Evolutionary conservation across 257 asterid genomes (phyloP), one percentile per base, ranked within the genome.

Genomic region (Craterostigma plantagineum): DNA sequence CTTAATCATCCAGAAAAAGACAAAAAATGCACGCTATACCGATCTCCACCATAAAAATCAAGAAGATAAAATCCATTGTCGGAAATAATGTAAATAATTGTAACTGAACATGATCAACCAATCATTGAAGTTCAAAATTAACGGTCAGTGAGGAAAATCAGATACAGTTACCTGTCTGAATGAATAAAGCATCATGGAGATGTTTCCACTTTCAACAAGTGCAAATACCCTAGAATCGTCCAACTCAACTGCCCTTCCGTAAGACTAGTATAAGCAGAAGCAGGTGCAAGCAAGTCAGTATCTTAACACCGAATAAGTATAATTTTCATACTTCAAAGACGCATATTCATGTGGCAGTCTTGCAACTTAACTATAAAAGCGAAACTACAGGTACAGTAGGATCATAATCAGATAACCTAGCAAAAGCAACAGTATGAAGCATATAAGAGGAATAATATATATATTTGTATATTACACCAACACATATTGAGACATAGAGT

Each of bases 221-320:
- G 95, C 82, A 70, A 82, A 87, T 45, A 79, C 65, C 67, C 85
- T 77, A 38, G 91, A 69, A n/a, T 65, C 71, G 10, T 82, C 93
- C 70, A 82, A 63, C 70, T 87, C 98, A 56, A 72, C 49, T 62
- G 98, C 95, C 72, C 92, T 72, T 47, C 77, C 95, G 67, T 79
- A 82, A 11, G 98, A 87, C 98, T 87, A 60, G 48, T 51, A 53
- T 1, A 54, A 48, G 46, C 46, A 57, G 41, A 59, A 49, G 57
- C 51, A 42, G 51, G 63, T 35, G 47, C 52, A 48, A 58, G 49
- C 36, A 35, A 9, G 51, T 10, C 9, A 41, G 10, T 41, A 14
- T 12, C 45, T 11, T 12, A 41, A 1, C 18, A 41, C 13, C 1
- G 45, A 1, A 16, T n/a, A n/a, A n/a, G n/a, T n/a, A n/a, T n/a